A percentile compares a stretch with the other conserved stretches of the same genome.
These are phyloP conservation scores for Fremontodendron californicum DNA, from an alignment of 345 rosid species.

Conservation along the genomic window DNA sequence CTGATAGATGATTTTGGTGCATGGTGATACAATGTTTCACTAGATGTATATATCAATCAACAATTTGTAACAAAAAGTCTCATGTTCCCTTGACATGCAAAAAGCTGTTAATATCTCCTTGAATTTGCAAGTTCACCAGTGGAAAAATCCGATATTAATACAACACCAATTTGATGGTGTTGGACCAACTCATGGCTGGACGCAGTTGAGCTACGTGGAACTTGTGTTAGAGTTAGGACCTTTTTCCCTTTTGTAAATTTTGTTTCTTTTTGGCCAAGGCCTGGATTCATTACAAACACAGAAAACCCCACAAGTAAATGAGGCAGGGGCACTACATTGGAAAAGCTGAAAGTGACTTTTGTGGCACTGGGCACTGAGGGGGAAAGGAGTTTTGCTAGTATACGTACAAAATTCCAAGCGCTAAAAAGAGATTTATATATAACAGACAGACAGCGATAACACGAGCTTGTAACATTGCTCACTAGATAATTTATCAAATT, in stretches of 20 bases:
- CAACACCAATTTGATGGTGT: not conserved
- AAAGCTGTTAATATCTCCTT: not conserved
- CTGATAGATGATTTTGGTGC: not conserved
- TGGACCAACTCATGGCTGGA: conserved; percentile 5
- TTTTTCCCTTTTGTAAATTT: not conserved
- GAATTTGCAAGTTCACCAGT: not conserved
- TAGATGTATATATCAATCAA: not conserved
- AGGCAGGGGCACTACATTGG: conserved; percentile 16
- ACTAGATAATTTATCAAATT: not conserved
- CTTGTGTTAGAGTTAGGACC: not conserved
- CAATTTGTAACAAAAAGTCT: not conserved
- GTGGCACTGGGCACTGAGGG: not conserved
- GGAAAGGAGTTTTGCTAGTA: not conserved
- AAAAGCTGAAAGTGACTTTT: conserved; percentile 31
- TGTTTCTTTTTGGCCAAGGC: not conserved
- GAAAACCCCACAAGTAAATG: conserved; percentile 23
- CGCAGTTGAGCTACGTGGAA: not conserved
- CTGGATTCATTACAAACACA: conserved; percentile 14
- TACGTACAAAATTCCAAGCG: conserved; percentile 18
- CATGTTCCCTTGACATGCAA: not conserved
- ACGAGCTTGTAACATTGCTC: conserved; percentile 3
- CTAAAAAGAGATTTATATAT: not conserved
- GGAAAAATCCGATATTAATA: not conserved
- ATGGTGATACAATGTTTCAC: not conserved
- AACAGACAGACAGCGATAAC: conserved; percentile 23